Percentiles rank a stretch among this genome's conserved stretches.
phyloP scores from a whole-genome alignment of 1,284 basidiomycete species.

The Quambalaria eucalypti region DNA sequence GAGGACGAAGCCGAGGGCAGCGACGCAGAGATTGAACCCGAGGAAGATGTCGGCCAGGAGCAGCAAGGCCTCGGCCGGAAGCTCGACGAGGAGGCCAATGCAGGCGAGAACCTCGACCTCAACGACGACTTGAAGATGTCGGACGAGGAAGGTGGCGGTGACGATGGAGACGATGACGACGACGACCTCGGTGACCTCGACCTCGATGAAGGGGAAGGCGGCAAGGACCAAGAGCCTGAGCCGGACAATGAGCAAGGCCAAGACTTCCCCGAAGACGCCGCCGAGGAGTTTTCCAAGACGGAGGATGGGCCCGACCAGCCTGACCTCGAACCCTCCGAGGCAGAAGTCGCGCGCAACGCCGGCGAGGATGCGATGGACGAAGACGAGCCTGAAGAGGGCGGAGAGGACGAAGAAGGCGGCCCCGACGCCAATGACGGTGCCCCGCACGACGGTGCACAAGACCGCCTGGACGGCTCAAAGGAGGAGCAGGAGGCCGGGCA shows the following conservation, averaged over 20 bases:
- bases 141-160: constrained; percentile 16
- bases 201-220: constrained; percentile 59
- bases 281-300: constrained; percentile 48
- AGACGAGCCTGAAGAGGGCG: constrained; percentile 17
- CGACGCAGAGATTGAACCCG: constrained; percentile 23
- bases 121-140: constrained; percentile 35
- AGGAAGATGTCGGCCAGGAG: constrained; percentile 45
- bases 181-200: constrained; percentile 55
- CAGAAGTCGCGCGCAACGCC: constrained; percentile 9
- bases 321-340: constrained; percentile 40
- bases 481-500: constrained; percentile 16
- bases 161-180: constrained; percentile 43
- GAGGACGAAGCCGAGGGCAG: constrained; percentile 10
- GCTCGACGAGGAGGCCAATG: constrained; percentile 37
- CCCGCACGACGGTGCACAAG: constrained; percentile 14
- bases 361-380: constrained; percentile 19
- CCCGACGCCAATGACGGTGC: constrained; percentile 11
- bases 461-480: constrained; percentile 14
- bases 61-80: constrained; percentile 48
- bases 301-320: constrained; percentile 14
- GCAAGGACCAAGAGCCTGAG: constrained; percentile 48
- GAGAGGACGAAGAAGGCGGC: constrained; percentile 3
- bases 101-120: constrained; percentile 44
- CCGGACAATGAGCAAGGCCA: constrained; percentile 78
- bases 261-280: constrained; percentile 43